A percentile compares a stretch with the other conserved stretches of the same genome.
These are phyloP conservation scores for Phalaenopsis hybrid DNA, from an alignment of 116 monocot genomes.

Conservation along the genomic window DNA sequence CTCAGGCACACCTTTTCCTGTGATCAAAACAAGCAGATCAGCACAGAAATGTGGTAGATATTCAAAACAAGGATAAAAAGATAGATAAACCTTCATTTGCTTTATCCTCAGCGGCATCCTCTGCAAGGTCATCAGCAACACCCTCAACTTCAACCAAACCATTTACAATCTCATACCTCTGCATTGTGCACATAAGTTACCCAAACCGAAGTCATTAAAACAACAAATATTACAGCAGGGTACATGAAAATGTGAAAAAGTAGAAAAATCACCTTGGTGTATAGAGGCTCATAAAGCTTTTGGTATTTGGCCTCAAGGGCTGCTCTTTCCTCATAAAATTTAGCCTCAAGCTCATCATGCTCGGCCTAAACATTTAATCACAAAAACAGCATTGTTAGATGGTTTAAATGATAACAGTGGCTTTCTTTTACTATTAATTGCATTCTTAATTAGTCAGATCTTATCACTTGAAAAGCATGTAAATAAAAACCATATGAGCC, in stretches of 20 bases:
- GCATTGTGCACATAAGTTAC: not conserved
- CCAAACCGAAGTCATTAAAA: not conserved
- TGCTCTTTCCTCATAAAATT: conserved; percentile 53
- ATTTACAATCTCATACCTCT: conserved; percentile 78
- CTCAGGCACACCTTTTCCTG: conserved; percentile 66
- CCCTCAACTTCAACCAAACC: conserved; percentile 67
- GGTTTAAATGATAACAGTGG: not conserved
- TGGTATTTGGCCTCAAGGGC: conserved; percentile 64
- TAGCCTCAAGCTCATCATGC: conserved; percentile 62
- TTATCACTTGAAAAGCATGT: not conserved
- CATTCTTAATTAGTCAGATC: conserved; percentile 13
- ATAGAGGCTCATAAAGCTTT: conserved; percentile 58
- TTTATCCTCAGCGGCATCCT: conserved; percentile 30
- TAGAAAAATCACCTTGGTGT: conserved; percentile 26
- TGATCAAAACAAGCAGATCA: not conserved
- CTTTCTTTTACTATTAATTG: conserved; percentile 15
- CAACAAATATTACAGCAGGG: not conserved
- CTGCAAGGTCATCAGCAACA: conserved; percentile 25
- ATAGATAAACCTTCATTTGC: conserved; percentile 31
- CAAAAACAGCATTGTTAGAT: not conserved
- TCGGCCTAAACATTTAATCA: conserved; percentile 17
- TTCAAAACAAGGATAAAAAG: not conserved
- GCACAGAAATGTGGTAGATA: not conserved
- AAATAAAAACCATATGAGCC: too few species aligned
- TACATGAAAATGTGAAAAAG: not conserved